Evolutionary conservation across 2,329 filamentous ascomycete genomes (phyloP), one percentile per base, ranked within the genome.

Genomic region (Fusarium sp.): DNA sequence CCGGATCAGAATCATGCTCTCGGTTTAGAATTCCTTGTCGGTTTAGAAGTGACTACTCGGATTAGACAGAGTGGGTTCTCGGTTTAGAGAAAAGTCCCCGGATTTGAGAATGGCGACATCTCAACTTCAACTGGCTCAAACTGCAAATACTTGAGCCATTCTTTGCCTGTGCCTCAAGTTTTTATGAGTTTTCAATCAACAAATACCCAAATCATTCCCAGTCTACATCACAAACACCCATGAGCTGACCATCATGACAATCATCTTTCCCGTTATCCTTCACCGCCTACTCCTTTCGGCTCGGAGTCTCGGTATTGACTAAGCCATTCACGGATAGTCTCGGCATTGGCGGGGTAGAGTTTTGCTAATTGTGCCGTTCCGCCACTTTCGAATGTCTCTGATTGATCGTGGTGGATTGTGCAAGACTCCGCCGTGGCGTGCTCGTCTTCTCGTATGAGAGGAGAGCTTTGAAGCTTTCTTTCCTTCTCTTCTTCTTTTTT

Each of bases 341-440:
- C 78, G 78, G 78, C 75, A 75, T 78, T 79, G 77, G 78, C 75
- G 78, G 77, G 77, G 78, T 74, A 76, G 69, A 72, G 62, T 66
- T 66, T 65, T 61, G 71, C 76, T 67, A 50, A 69, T 75, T 64
- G 65, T 62, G 47, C 61, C 66, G 45, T 67, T 67, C 71, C 75
- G 71, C 73, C 75, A 75, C 71, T 70, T 72, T 72, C 66, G 54
- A 62, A 73, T 72, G 64, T 63, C 57, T 63, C 37, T 54, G 66
- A 67, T 37, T 57, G 54, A 63, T 61, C 60, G 50, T 67, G 67
- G 64, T 64, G 52, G 60, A 67, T 68, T 70, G 37, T 67, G 64
- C 62, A 22, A 69, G 71, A 67, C 71, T 74, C 70, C 68, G 72
- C 68, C 75, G 75, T 78, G 76, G 76, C 76, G 76, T 78, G 76